Percentiles rank a stretch among this genome's conserved stretches.
Evolutionary conservation across 345 rosid genomes (phyloP).

Genomic region (Heritiera littoralis): DNA sequence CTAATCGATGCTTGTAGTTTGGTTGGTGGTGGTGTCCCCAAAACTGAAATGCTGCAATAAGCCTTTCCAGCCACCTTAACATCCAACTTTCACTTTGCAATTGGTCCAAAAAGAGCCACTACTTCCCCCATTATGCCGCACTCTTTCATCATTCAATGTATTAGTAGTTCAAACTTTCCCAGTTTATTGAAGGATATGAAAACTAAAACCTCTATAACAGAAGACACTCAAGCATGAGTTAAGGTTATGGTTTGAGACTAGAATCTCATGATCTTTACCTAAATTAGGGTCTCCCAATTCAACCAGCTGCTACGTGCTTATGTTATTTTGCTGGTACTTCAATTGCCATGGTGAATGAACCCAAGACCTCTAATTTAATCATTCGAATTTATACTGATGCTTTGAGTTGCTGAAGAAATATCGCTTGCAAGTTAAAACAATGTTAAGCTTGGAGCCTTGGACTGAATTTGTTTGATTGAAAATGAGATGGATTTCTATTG

Average conservation of each 20-base stretch:
- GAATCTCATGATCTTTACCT: background rate
- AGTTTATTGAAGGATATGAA: background rate
- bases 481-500: too few relatives aligned
- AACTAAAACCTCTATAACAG: too few relatives aligned
- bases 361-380: too few relatives aligned
- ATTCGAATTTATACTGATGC: too few relatives aligned
- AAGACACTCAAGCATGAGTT: too few relatives aligned
- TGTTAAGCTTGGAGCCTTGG: too few relatives aligned
- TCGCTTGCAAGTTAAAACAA: too few relatives aligned
- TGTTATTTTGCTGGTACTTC: background rate
- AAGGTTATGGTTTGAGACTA: background rate
- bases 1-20: background rate
- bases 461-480: background rate
- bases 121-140: background rate
- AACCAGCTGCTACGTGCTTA: too few relatives aligned
- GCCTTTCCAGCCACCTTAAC: background rate
- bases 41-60: background rate
- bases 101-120: background rate
- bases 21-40: background rate
- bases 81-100: background rate
- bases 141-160: background rate
- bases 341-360: background rate
- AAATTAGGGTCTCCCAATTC: too few relatives aligned
- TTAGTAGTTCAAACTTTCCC: too few relatives aligned
- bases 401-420: too few relatives aligned